A percentile compares a stretch with the other conserved stretches of the same genome.
phyloP scores from a whole-genome alignment of 140 eudicot genomes.

The Senecio squalidus region DNA sequence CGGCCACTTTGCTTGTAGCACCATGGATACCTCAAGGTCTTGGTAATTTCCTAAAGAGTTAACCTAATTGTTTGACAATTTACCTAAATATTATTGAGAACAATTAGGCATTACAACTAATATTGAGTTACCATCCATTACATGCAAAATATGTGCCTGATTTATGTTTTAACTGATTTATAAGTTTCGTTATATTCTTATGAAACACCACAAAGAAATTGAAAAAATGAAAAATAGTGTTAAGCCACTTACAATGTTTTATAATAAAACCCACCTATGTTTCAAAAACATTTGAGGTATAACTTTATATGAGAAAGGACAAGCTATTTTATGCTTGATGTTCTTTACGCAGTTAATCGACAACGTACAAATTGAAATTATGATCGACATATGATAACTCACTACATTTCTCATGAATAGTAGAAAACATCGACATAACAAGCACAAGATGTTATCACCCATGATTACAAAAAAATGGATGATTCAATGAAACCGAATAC shows the following conservation, averaged over 20 bases:
- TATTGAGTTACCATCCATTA: background rate
- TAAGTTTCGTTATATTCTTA: no score
- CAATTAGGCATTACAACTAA: background rate
- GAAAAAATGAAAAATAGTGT: background rate
- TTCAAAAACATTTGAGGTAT: background rate
- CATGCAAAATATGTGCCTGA: background rate
- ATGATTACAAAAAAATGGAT: background rate
- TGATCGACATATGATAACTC: no score
- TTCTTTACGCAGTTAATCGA: background rate
- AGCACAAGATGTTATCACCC: background rate
- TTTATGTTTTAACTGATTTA: background rate
- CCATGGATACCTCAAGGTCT: no score
- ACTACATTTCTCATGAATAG: background rate
- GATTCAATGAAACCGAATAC: background rate
- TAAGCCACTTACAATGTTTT: background rate
- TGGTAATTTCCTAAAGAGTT: no score
- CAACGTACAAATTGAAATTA: no score
- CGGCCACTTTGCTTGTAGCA: no score
- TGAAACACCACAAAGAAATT: background rate
- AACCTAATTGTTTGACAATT: background rate
- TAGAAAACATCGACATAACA: background rate
- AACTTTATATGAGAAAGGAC: background rate
- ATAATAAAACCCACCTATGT: background rate
- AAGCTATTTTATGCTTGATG: constrained; percentile 1
- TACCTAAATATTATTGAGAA: background rate